A percentile compares a stretch with the other conserved stretches of the same genome.
These are phyloP conservation scores for Gnomoniopsis smithogilvyi DNA, from an alignment of 2,329 filamentous ascomycete genomes.

Conservation along the genomic window DNA sequence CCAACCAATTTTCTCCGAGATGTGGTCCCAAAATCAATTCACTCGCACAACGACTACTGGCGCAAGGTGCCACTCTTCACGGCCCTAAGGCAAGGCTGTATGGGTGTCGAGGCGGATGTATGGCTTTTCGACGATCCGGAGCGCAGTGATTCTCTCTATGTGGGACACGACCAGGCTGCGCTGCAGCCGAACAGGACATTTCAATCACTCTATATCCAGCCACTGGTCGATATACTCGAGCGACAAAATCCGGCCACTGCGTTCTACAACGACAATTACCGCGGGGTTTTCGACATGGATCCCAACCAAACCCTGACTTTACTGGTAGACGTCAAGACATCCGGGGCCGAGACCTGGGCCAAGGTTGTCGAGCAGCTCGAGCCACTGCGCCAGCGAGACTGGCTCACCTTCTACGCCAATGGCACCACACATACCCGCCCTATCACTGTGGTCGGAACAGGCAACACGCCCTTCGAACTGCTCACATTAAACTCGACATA, in stretches of 20 bases:
- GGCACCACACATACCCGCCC: conserved; percentile 49
- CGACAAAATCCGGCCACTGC: conserved; percentile 46
- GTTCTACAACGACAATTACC: conserved; percentile 40
- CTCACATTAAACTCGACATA: conserved; percentile 50
- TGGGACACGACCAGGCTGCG: conserved; percentile 59
- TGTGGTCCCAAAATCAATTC: conserved; percentile 50
- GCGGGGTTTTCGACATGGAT: conserved; percentile 55
- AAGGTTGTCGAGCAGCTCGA: conserved; percentile 53
- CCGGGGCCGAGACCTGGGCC: conserved; percentile 48
- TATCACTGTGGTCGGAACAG: conserved; percentile 67
- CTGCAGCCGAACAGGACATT: conserved; percentile 57
- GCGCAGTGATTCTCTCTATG: conserved; percentile 44
- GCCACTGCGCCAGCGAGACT: conserved; percentile 56
- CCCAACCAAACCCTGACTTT: conserved; percentile 55
- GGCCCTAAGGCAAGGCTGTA: conserved; percentile 57
- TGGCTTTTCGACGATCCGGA: conserved; percentile 51
- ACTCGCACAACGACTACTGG: conserved; percentile 73
- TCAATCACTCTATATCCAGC: conserved; percentile 60
- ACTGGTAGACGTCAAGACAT: conserved; percentile 68
- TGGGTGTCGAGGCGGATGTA: conserved; percentile 67
- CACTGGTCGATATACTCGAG: conserved; percentile 56
- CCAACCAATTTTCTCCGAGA: conserved; percentile 51
- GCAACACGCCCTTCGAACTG: conserved; percentile 57
- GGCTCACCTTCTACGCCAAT: conserved; percentile 51
- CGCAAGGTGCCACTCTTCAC: conserved; percentile 59